Evolutionary conservation across 495 filamentous ascomycete genomes (phyloP), one percentile per base, ranked within the genome.

Genomic region (Annulohypoxylon bovei): DNA sequence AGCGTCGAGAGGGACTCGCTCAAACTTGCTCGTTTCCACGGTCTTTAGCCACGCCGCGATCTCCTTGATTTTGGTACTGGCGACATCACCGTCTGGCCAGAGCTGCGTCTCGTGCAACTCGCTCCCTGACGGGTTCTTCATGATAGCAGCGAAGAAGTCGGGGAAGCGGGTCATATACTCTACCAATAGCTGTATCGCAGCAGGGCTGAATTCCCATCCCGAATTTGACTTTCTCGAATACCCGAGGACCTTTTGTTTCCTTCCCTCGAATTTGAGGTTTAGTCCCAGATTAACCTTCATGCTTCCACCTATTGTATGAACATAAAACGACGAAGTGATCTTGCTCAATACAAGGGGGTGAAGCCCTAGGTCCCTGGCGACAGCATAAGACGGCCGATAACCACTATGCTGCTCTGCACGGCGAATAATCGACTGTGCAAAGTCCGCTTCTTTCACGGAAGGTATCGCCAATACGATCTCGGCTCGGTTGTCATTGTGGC

Each of bases 81-180:
- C 92, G 9, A 81, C 73, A 12, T 84, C 82, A 11, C 90, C 90
- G 46, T 90, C 87, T 7, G 89, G 84, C 78, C 94, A 98, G 76
- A 99, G 94, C 73, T 97, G 92, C 0, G 91, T 93, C 44, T 95
- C 93, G 39, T 33, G 76, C 22, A 83, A 69, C 42, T 86, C 83
- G 62, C 57, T 82, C 50, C 75, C 81, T 22, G 77, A 81, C 6
- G 80, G 90, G 77, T 84, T 92, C 52, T 85, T 84, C 74, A 92
- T 89, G 63, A 99, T 91, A 1, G 88, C 91, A 9, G 91, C 91
- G 74, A 98, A 93, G 79, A 99, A 98, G 39, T 97, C 92, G 0
- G 96, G 96, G 79, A 99, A 99, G 28, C 86, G 90, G 55, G 88
- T 88, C 91, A 98, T 98, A 79, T 98, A 99, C 57, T 94, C 86